These are phyloP conservation scores for Pseudisothecium myosuroides DNA, from an alignment of 225 moss, liverwort and hornwort genomes.

Conservation along the genomic window DNA sequence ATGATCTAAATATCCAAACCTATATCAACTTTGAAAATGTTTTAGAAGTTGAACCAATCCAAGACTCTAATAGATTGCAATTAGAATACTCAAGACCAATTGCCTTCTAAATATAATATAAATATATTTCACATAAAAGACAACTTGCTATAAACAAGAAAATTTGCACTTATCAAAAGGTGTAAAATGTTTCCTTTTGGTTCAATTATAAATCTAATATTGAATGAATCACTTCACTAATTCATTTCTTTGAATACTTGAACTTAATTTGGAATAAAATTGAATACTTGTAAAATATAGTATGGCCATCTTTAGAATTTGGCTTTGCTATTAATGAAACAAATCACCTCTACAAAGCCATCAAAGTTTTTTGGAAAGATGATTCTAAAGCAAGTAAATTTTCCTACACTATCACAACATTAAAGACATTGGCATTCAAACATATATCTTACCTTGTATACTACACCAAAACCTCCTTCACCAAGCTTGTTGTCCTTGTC, in stretches of 20 bases:
- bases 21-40: background rate
- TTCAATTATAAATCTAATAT: background rate
- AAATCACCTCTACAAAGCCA: background rate
- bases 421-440: background rate
- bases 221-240: background rate
- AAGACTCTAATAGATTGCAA: background rate
- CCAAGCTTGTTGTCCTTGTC: background rate
- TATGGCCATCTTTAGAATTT: background rate
- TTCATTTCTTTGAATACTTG: background rate
- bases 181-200: no score
- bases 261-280: background rate
- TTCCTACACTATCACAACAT: background rate
- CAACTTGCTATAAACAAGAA: fast-evolving
- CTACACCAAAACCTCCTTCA: background rate
- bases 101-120: fast-evolving
- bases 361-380: background rate
- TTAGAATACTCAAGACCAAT: background rate
- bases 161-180: background rate
- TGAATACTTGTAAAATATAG: no score
- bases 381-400: background rate
- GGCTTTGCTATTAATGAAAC: background rate
- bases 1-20: no score
- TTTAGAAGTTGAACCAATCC: background rate
- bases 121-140: background rate
- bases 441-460: background rate